These are phyloP conservation scores for Endocalyx cinctus DNA, from an alignment of 2,329 filamentous ascomycete species.

Conservation along the genomic window DNA sequence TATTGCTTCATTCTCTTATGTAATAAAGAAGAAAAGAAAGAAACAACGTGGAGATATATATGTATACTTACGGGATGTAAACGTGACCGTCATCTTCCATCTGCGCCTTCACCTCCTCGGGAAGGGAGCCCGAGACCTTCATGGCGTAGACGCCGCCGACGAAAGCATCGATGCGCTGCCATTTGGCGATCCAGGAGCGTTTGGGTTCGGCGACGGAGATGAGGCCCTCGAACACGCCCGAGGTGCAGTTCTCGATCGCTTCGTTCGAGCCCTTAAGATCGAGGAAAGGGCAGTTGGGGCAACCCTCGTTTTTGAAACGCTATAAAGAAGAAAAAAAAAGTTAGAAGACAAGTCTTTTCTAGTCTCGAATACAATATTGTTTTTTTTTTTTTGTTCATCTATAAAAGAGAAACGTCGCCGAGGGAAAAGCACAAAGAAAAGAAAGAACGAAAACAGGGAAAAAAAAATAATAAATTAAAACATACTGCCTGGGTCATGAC, in stretches of 20 bases:
- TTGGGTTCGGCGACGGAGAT: constrained; percentile 80
- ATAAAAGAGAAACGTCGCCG: constrained; percentile 1
- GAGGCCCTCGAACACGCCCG: constrained; percentile 90
- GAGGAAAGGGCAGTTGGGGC: constrained; percentile 94
- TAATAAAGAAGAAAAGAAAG: constrained; percentile 29
- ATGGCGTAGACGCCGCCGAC: constrained; percentile 87
- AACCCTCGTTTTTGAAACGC: constrained; percentile 84
- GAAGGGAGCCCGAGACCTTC: constrained; percentile 81
- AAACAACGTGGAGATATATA: constrained; percentile 35
- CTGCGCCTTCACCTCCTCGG: constrained; percentile 57
- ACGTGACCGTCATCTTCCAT: constrained; percentile 60
- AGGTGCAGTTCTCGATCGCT: constrained; percentile 86
- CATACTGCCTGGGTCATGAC: constrained; percentile 75
- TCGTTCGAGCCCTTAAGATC: constrained; percentile 76
- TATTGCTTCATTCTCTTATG: no score
- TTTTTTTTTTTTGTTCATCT: no score
- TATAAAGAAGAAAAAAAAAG: constrained; percentile 29
- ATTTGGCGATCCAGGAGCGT: constrained; percentile 91
- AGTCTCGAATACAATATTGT: no score
- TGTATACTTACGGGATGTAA: constrained; percentile 58
- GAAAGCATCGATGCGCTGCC: constrained; percentile 87
- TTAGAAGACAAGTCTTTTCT: background rate
- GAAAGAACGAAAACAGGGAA: constrained; percentile 5
- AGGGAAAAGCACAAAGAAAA: constrained; percentile 5
- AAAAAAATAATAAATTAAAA: constrained; percentile 8